Conservation (phyloP, 2,329 filamentous ascomycete species). For the Neofusicoccum sp. region DNA sequence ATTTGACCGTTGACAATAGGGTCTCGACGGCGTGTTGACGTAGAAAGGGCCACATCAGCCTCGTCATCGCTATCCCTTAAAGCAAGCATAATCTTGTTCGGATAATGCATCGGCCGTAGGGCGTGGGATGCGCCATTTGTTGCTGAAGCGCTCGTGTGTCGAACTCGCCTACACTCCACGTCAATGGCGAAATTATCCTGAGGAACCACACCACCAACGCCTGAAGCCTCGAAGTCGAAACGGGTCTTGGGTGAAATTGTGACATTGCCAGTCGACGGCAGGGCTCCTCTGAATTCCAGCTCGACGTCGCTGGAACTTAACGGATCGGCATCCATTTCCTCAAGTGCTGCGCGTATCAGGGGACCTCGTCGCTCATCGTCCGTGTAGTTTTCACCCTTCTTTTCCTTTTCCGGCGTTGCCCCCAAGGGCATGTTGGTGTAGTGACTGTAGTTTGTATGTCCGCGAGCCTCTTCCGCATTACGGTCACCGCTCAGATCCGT, state of each 20-base stretch:
- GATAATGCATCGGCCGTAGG: neutral
- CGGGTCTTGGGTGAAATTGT: neutral
- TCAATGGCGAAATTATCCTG: conserved; percentile 58
- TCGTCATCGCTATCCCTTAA: neutral
- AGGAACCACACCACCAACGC: conserved; percentile 63
- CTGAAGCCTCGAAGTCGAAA: conserved; percentile 51
- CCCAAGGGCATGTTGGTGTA: conserved; percentile 5
- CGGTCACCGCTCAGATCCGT: conserved; percentile 75
- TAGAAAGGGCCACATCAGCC: neutral
- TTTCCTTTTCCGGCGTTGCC: neutral
- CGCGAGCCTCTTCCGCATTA: conserved; percentile 23
- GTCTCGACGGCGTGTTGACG: neutral
- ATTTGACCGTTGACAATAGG: conserved; percentile 36
- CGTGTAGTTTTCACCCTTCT: neutral
- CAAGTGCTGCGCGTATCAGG: neutral
- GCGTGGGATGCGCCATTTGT: neutral
- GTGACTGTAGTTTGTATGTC: conserved; percentile 2
- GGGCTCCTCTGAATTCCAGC: neutral
- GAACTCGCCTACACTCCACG: conserved; percentile 37
- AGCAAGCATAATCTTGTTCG: conserved; percentile 1
- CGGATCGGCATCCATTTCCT: conserved; percentile 2
- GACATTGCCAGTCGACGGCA: neutral
- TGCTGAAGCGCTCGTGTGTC: conserved; percentile 21
- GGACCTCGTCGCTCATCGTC: conserved; percentile 13
- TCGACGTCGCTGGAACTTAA: neutral